Base-by-base conservation (phyloP, 257 asterid species). In the Capsicum pubescens region DNA sequence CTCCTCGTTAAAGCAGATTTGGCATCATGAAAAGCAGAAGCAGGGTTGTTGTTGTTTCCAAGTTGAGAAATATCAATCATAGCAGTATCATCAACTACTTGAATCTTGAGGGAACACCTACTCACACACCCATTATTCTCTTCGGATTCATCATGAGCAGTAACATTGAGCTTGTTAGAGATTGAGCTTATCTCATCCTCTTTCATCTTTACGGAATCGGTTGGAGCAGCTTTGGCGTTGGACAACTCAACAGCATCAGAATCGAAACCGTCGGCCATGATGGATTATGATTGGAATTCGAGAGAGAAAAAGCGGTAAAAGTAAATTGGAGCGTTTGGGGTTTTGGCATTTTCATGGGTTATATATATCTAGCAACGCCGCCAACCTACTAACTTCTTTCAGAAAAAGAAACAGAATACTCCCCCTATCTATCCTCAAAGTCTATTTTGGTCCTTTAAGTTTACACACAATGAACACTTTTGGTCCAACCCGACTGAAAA, bases 81-180 rank as follows among this genome's bases (percentile, higher is more conserved):
- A 0, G 90, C 89, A 3, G 90, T 89, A 9, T 90, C 91, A 76
- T 91, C 91, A 55, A 87, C 54, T 26, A 87, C 86, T 83, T 86
- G 84, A 70, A 89, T 50, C 81, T 85, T 83, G 15, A 50, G 15
- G 50, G 85, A 83, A 88, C 91, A 91, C 86, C 64, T 26, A 26
- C 32, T 54, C 5, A 21, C 81, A 50, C 61, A 52, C 81, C 81
- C 61, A 50, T 50, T 60, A 12, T 46, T 72, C 35, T 66, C 72
- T 26, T 26, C 32, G 32, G 32, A 26, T 26, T 26, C 32, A 26
- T 26, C 32, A 26, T 26, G 32, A 26, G 32, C 32, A 26, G 32
- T 1, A 26, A 26, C 32, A 26, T 26, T 26, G 32, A 26, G 32
- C 32, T 26, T 26, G 2, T 26, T 26, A 66, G 72, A 35, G 72